phyloP scores from a whole-genome alignment of 179 eudicot genomes.

The Silene coronaria region DNA sequence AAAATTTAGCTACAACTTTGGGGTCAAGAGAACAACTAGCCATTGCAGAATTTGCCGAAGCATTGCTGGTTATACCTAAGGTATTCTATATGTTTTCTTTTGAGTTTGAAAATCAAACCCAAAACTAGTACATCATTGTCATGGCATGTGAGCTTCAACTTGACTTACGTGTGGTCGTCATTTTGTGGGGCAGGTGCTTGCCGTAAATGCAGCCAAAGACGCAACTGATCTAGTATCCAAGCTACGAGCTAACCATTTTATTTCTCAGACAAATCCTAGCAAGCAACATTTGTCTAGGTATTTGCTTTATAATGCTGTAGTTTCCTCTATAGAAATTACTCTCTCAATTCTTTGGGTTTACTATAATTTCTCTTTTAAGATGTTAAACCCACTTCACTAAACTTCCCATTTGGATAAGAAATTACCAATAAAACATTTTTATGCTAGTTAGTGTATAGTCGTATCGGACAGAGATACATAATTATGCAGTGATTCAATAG shows the following conservation, averaged over 20 bases:
- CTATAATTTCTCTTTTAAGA: not conserved
- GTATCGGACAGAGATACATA: no score
- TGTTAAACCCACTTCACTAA: not conserved
- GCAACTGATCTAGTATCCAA: slow-evolving; percentile 80
- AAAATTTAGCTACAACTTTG: slow-evolving; percentile 82
- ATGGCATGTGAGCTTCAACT: not conserved
- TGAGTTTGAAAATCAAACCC: not conserved
- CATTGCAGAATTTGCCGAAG: slow-evolving; percentile 94
- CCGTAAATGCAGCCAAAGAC: slow-evolving; percentile 96
- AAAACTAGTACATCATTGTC: not conserved
- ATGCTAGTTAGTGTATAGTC: no score
- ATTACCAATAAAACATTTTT: no score
- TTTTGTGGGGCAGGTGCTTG: slow-evolving; percentile 54
- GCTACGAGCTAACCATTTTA: slow-evolving; percentile 83
- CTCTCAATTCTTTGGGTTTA: not conserved
- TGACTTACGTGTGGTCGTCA: slow-evolving; percentile 9
- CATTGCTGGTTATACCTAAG: slow-evolving; percentile 84
- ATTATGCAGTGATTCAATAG: no score
- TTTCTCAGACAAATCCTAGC: slow-evolving; percentile 85
- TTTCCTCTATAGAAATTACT: not conserved
- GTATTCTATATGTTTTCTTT: slow-evolving; percentile 24
- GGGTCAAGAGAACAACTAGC: slow-evolving; percentile 98
- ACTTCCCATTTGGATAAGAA: no score
- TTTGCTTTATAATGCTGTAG: not conserved
- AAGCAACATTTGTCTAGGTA: slow-evolving; percentile 91